phyloP scores from a whole-genome alignment of 2,329 filamentous ascomycete genomes.

The Colletotrichum cereale region DNA sequence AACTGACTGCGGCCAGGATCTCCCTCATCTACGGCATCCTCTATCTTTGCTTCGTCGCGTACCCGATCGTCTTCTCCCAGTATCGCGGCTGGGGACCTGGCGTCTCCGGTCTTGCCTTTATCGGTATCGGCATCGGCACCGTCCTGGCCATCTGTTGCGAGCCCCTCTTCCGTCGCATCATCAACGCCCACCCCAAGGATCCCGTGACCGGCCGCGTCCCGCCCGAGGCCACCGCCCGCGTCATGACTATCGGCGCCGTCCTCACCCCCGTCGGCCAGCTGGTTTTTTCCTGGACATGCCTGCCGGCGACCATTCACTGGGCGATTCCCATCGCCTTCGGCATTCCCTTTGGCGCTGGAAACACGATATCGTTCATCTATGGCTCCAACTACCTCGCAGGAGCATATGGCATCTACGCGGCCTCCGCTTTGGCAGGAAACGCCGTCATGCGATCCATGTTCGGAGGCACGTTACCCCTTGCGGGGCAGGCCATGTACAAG shows the following conservation, averaged over 20 bases:
- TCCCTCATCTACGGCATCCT: conserved; percentile 89
- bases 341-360: conserved; percentile 83
- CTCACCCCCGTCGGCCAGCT: conserved; percentile 83
- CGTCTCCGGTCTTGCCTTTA: conserved; percentile 81
- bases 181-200: conserved; percentile 81
- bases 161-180: conserved; percentile 80
- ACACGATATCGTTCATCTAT: conserved; percentile 85
- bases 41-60: conserved; percentile 91
- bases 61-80: conserved; percentile 84
- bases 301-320: conserved; percentile 83
- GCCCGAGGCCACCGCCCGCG: conserved; percentile 84
- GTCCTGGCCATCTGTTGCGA: conserved; percentile 72
- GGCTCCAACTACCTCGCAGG: conserved; percentile 83
- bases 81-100: conserved; percentile 82
- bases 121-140: conserved; percentile 77
- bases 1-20: conserved; percentile 60
- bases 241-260: conserved; percentile 83
- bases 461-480: conserved; percentile 83
- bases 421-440: conserved; percentile 84
- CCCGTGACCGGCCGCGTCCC: conserved; percentile 78
- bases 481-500: conserved; percentile 78
- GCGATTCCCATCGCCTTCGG: conserved; percentile 83
- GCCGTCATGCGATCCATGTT: conserved; percentile 78
- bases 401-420: conserved; percentile 82
- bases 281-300: conserved; percentile 89